These are phyloP conservation scores for Arabidopsis hybrid DNA, from an alignment of 441 rosid genomes.

Conservation along the genomic window DNA sequence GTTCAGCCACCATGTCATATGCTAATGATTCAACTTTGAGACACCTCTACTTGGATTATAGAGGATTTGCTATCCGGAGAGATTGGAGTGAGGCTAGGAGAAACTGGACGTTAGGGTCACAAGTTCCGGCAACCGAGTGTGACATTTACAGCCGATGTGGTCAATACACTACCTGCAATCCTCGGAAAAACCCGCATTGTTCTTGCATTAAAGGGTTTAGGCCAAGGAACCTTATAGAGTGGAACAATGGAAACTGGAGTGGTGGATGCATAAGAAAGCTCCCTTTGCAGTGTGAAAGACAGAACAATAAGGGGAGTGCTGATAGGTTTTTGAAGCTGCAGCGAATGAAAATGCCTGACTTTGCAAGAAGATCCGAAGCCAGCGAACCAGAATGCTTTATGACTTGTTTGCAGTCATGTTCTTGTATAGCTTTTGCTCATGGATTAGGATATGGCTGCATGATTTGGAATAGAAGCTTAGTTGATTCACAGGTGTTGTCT, in stretches of 20 bases:
- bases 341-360: slow-evolving; percentile 53
- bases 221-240: slow-evolving; percentile 48
- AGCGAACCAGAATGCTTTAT: slow-evolving; percentile 45
- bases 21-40: slow-evolving; percentile 26
- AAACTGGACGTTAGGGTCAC: slow-evolving; percentile 21
- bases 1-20: slow-evolving; percentile 35
- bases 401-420: slow-evolving; percentile 57
- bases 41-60: slow-evolving; percentile 39
- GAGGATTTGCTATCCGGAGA: slow-evolving; percentile 31
- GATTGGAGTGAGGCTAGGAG: slow-evolving; percentile 39
- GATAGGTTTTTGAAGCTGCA: slow-evolving; percentile 52
- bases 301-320: slow-evolving; percentile 36
- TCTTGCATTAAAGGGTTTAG: slow-evolving; percentile 58
- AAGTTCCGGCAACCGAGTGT: slow-evolving; percentile 42
- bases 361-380: slow-evolving; percentile 43
- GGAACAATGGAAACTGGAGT: slow-evolving; percentile 57
- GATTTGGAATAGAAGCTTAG: slow-evolving; percentile 54
- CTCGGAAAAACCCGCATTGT: slow-evolving; percentile 45
- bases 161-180: slow-evolving; percentile 43
- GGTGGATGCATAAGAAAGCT: slow-evolving; percentile 57
- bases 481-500: slow-evolving; percentile 50
- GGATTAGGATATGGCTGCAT: slow-evolving; percentile 57
- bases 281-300: slow-evolving; percentile 48
- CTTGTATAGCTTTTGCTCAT: slow-evolving; percentile 64
- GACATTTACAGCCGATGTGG: slow-evolving; percentile 57